Evolutionary conservation across 2,329 filamentous ascomycete genomes (phyloP), one percentile per base, ranked within the genome.

Genomic region (Hypoxylon sp.): DNA sequence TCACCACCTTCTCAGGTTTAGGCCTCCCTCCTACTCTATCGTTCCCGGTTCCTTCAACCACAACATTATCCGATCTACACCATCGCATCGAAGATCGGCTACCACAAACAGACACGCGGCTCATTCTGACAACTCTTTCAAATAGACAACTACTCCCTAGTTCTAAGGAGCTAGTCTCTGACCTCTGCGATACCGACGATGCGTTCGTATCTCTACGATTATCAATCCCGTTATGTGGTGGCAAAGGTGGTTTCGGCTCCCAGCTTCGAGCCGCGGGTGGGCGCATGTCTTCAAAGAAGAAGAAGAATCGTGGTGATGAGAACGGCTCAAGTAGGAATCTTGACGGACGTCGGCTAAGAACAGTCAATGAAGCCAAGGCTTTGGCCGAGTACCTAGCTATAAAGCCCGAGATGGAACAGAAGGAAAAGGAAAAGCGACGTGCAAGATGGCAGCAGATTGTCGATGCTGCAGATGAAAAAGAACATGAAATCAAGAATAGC

Each of bases 241-340:
- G 97, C 78, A 99, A 99, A 79, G 96, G 96, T 80, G 96, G 96
- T 76, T 99, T 99, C 78, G 96, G 96, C 59, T 98, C 95, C 1
- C 97, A 99, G 80, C 89, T 99, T 38, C 93, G 97, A 77, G 96
- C 97, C 0, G 96, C 96, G 2, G 96, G 97, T 77, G 96, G 97
- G 43, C 95, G 97, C 82, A 99, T 99, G 96, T 97, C 94, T 2
- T 95, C 93, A n/a, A 88, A 88, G 75, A 97, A 97, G 83, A 96
- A 95, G 85, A 91, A 91, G 76, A 91, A 91, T 61, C 89, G 92
- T 74, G 90, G 89, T 58, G 93, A 97, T 38, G 90, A 93, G 68
- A 95, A 97, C 75, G 94, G 90, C 23, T 98, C 94, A 2, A 97
- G 93, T 77, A 90, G 96, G 70, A 99, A 98, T 72, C 85, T 99